Base-by-base conservation (phyloP, 83 land plant genomes). In the Thuja plicata region DNA sequence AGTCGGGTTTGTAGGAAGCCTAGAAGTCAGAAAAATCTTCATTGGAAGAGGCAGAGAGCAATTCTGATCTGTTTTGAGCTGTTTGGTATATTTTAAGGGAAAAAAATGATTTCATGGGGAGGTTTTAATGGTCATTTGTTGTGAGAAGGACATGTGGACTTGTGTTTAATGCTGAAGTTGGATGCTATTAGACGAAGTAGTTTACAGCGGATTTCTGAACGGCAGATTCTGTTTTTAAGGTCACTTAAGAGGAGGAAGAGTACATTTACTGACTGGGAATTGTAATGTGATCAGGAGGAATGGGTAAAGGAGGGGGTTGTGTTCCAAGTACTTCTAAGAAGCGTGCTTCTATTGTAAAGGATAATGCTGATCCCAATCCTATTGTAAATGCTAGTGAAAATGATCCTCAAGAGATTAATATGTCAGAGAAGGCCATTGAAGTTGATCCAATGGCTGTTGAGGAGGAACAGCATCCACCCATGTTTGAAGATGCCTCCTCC, bases 281-380 rank as follows among this genome's bases (percentile, higher is more conserved):
- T 32, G 3, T 32, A 15, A 76, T 76, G 79, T 32, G 38, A 76
- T 88, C 30, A 60, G 87, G 38, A 30, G 34, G 79, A 48, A 96
- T 97, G 99, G 99, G 99, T 38, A 96, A 96, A 91, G 99, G 99
- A 73, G 93, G 92, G 17, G 99, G 99, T 66, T 97, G 99, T 88
- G 89, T 97, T 74, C 97, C 97, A 0, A 97, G 99, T 93, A 95
- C 92, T 91, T 93, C 91, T 37, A 91, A 89, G 50, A 86, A 87
- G 84, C 92, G 91, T 0, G 55, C 87, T 3, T 77, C 86, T 21
- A 78, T 50, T 32, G 85, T 80, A 1, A 86, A 85, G 70, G 87
- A 30, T 82, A 17, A 70, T 45, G 52, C 91, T 32, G 17, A 70
- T 32, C 52, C 89, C 48, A 88, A 83, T 13, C 70, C 86, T 76